These are phyloP conservation scores for Ustilago nuda DNA, from an alignment of 1,284 basidiomycete species.

Conservation along the genomic window DNA sequence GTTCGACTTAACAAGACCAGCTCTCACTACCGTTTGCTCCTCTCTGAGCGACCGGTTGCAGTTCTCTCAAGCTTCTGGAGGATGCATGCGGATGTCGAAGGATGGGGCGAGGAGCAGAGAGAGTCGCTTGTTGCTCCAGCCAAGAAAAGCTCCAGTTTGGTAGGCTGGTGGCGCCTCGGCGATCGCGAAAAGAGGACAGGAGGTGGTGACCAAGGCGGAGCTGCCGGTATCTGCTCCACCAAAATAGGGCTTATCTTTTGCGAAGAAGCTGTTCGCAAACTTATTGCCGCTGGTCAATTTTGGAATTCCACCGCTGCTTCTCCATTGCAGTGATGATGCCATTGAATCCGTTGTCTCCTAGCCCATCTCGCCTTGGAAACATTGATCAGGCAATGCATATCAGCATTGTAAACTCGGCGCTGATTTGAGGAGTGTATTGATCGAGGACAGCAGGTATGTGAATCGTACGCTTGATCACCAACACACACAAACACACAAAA, in stretches of 20 bases:
- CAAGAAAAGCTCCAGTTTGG: conserved; percentile 39
- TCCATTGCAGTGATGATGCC: neutral
- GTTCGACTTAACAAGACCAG: conserved; percentile 15
- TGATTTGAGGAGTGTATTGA: neutral
- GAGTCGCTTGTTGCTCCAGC: conserved; percentile 31
- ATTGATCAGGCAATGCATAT: neutral
- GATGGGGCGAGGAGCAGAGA: conserved; percentile 53
- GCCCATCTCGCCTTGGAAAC: neutral
- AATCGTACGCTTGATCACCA: neutral
- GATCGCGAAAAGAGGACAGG: conserved; percentile 30
- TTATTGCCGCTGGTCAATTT: conserved; percentile 51
- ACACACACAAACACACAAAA: neutral
- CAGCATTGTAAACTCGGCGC: neutral
- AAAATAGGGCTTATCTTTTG: conserved; percentile 54
- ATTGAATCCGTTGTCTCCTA: neutral
- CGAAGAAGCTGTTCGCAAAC: conserved; percentile 54
- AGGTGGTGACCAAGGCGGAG: conserved; percentile 52
- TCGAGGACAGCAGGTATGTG: neutral
- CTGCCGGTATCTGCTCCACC: conserved; percentile 52
- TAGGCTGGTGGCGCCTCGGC: conserved; percentile 60
- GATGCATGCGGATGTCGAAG: conserved; percentile 48
- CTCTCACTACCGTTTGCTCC: conserved; percentile 21
- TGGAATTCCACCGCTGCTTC: conserved; percentile 24
- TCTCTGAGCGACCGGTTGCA: conserved; percentile 45
- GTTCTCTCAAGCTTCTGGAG: conserved; percentile 59